These are phyloP conservation scores for Trichoderma harzianum DNA, from an alignment of 2,329 filamentous ascomycete genomes.

Conservation along the genomic window DNA sequence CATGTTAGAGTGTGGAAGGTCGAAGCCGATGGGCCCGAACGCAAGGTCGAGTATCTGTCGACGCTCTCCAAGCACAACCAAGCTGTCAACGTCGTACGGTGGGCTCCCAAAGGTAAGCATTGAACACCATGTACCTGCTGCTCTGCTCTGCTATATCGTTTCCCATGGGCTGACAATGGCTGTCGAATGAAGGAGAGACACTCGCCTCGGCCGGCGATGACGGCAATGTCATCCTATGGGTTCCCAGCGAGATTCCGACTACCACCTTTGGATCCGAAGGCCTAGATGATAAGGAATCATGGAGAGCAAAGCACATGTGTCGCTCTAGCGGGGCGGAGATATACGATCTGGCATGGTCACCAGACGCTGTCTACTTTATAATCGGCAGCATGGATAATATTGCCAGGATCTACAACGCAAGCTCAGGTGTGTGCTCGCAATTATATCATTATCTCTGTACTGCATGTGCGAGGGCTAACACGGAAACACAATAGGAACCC, in stretches of 20 bases:
- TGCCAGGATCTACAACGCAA: constrained; percentile 92
- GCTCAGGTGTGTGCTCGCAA: constrained; percentile 64
- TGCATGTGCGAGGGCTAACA: constrained; percentile 10
- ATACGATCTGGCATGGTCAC: constrained; percentile 97
- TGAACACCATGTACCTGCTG: background rate
- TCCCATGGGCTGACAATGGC: constrained; percentile 13
- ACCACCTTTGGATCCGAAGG: constrained; percentile 76
- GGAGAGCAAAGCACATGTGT: constrained; percentile 97
- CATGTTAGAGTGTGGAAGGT: constrained; percentile 95
- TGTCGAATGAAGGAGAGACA: constrained; percentile 65
- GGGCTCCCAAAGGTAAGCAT: constrained; percentile 79
- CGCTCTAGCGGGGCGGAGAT: constrained; percentile 92
- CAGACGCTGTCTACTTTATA: constrained; percentile 94
- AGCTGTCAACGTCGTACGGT: constrained; percentile 95
- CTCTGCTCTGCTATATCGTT: background rate
- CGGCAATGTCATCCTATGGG: constrained; percentile 95
- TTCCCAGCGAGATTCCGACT: constrained; percentile 73
- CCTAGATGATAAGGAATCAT: constrained; percentile 91
- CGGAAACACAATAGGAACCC: constrained; percentile 41
- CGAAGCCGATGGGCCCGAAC: constrained; percentile 77
- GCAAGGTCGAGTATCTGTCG: constrained; percentile 86
- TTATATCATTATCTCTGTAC: background rate
- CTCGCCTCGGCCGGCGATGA: constrained; percentile 95
- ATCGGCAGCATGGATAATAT: constrained; percentile 99
- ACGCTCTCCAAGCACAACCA: constrained; percentile 93